These are phyloP conservation scores for Eustoma russellianum DNA, from an alignment of 257 asterid genomes.

Conservation along the genomic window DNA sequence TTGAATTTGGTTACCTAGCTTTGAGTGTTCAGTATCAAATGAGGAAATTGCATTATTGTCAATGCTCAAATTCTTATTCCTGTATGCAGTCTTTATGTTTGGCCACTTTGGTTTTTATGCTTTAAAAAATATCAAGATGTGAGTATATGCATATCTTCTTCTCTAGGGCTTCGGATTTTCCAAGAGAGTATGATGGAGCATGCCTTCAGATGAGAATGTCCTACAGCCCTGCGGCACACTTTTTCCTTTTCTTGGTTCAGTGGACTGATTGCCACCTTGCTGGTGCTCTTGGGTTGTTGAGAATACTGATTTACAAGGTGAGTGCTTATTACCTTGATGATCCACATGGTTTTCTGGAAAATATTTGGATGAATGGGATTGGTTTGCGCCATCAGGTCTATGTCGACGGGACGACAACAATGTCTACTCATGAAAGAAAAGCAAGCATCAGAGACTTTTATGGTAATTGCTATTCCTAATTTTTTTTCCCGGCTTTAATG, in stretches of 20 bases:
- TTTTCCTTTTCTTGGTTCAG: conserved; percentile 76
- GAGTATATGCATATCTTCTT: too few relatives aligned
- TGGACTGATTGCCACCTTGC: conserved; percentile 94
- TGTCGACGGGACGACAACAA: conserved; percentile 85
- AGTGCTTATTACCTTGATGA: conserved; percentile 4
- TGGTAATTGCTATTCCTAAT: conserved; percentile 28
- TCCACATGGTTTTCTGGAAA: not conserved
- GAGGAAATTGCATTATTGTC: too few relatives aligned
- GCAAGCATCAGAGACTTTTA: conserved; percentile 86
- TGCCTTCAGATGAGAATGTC: conserved; percentile 92
- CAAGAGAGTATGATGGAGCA: conserved; percentile 79
- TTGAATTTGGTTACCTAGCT: too few relatives aligned
- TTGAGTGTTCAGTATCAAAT: too few relatives aligned
- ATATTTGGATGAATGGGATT: not conserved
- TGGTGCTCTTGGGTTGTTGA: conserved; percentile 83
- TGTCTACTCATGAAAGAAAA: conserved; percentile 86
- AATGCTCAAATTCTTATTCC: too few relatives aligned
- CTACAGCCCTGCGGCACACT: conserved; percentile 83
- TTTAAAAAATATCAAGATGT: too few relatives aligned
- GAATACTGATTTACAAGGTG: conserved; percentile 81
- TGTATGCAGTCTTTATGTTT: not conserved
- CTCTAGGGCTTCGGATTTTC: conserved; percentile 71
- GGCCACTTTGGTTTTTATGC: not conserved
- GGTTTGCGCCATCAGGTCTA: conserved; percentile 44
- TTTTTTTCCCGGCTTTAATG: too few relatives aligned